These are phyloP conservation scores for Chrysosporium keratinophilum DNA, from an alignment of 2,329 filamentous ascomycete genomes.

Conservation along the genomic window DNA sequence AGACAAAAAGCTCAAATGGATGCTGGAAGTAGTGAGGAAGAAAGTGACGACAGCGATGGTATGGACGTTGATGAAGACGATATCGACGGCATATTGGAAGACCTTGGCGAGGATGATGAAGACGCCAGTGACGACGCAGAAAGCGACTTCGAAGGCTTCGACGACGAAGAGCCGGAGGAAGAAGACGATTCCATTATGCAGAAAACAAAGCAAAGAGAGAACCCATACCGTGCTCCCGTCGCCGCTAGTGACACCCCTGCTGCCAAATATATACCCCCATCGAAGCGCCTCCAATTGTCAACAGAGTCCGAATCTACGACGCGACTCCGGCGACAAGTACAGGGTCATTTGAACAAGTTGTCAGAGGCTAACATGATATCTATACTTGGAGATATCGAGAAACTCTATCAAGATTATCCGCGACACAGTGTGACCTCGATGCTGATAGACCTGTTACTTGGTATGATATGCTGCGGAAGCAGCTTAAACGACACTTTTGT, in stretches of 20 bases:
- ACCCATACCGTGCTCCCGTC: slow-evolving; percentile 74
- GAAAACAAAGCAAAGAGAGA: slow-evolving; percentile 52
- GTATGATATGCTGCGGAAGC: slow-evolving; percentile 68
- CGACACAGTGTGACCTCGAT: slow-evolving; percentile 80
- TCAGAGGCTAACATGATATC: slow-evolving; percentile 83
- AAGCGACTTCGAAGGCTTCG: slow-evolving; percentile 28
- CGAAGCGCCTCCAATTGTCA: slow-evolving; percentile 54
- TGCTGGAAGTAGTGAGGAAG: slow-evolving; percentile 25
- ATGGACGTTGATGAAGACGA: slow-evolving; percentile 17
- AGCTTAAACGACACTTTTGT: slow-evolving; percentile 78
- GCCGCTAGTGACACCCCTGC: slow-evolving; percentile 23
- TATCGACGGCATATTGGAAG: slow-evolving; percentile 20
- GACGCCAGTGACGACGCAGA: slow-evolving; percentile 27
- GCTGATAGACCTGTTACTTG: slow-evolving; percentile 65
- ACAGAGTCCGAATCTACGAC: slow-evolving; percentile 57
- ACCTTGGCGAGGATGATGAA: slow-evolving; percentile 15
- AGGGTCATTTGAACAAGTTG: slow-evolving; percentile 83
- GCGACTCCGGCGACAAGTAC: slow-evolving; percentile 65
- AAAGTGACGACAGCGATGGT: slow-evolving; percentile 21
- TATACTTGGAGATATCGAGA: slow-evolving; percentile 71
- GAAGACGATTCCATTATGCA: slow-evolving; percentile 16
- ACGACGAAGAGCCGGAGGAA: slow-evolving; percentile 21
- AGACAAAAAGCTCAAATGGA: slow-evolving; percentile 42
- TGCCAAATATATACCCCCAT: slow-evolving; percentile 81
- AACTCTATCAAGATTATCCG: slow-evolving; percentile 70